These are phyloP conservation scores for Eucalyptus globulus DNA, from an alignment of 345 rosid species.

Conservation along the genomic window DNA sequence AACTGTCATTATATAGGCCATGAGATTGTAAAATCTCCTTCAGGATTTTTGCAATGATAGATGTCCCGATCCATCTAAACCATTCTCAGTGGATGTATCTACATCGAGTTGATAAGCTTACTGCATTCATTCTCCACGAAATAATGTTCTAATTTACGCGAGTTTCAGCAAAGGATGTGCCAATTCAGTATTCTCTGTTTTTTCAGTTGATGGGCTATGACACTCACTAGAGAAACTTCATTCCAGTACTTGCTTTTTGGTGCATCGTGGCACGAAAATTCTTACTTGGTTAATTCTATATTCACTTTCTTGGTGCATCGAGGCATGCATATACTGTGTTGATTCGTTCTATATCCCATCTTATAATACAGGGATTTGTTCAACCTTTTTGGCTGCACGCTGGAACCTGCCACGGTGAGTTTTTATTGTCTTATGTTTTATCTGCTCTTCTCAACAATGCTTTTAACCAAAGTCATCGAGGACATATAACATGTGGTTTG, in stretches of 20 bases:
- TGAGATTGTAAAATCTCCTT: too few species aligned
- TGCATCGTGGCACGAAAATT: background rate
- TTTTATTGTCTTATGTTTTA: background rate
- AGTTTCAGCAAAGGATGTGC: background rate
- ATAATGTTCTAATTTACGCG: background rate
- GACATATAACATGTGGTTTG: background rate
- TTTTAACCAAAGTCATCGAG: background rate
- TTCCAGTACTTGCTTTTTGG: background rate
- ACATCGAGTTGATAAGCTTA: background rate
- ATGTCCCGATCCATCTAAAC: background rate
- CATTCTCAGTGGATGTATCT: background rate
- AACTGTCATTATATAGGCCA: too few species aligned
- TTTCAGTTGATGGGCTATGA: background rate
- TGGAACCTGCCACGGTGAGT: constrained; percentile 87
- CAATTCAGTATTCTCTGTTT: background rate
- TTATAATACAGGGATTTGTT: constrained; percentile 53
- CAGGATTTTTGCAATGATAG: background rate
- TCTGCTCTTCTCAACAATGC: background rate
- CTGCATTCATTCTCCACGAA: background rate
- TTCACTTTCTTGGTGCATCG: background rate
- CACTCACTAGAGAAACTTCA: background rate
- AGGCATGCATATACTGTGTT: background rate
- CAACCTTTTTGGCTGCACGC: constrained; percentile 63
- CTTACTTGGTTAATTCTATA: background rate
- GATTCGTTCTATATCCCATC: background rate